phyloP scores from a whole-genome alignment of 495 filamentous ascomycete species.

The Penicillium cataractarum region DNA sequence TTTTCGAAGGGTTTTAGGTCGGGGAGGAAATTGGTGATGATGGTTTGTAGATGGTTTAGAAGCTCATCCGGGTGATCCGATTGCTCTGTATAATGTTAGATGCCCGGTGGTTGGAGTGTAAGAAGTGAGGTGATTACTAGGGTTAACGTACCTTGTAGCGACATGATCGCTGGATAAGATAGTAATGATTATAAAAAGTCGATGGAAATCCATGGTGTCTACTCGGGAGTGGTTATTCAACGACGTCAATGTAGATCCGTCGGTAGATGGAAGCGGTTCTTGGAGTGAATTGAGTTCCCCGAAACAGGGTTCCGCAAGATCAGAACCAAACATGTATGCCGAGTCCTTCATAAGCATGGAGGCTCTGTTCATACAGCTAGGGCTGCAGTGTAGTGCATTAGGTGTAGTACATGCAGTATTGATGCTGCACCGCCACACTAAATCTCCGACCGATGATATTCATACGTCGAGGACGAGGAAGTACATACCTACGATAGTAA shows the following conservation, averaged over 20 bases:
- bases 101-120: too few species aligned
- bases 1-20: conserved; percentile 44
- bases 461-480: not conserved
- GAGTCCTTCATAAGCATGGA: not conserved
- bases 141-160: not conserved
- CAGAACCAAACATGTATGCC: not conserved
- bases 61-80: not conserved
- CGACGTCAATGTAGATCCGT: not conserved
- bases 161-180: not conserved
- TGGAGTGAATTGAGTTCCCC: not conserved
- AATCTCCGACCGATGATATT: not conserved
- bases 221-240: not conserved
- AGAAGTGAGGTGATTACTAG: too few species aligned
- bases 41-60: not conserved
- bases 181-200: not conserved
- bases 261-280: not conserved
- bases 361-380: not conserved
- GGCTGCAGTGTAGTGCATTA: too few species aligned
- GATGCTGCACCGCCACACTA: not conserved
- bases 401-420: too few species aligned
- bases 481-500: too few species aligned
- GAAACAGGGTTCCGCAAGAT: not conserved
- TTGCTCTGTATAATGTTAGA: not conserved
- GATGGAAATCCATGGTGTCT: not conserved
- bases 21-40: conserved; percentile 28